Percentiles rank a stretch among this genome's conserved stretches.
phyloP scores from a whole-genome alignment of 805 yeast species.

The Saturnispora serradocipensis region DNA sequence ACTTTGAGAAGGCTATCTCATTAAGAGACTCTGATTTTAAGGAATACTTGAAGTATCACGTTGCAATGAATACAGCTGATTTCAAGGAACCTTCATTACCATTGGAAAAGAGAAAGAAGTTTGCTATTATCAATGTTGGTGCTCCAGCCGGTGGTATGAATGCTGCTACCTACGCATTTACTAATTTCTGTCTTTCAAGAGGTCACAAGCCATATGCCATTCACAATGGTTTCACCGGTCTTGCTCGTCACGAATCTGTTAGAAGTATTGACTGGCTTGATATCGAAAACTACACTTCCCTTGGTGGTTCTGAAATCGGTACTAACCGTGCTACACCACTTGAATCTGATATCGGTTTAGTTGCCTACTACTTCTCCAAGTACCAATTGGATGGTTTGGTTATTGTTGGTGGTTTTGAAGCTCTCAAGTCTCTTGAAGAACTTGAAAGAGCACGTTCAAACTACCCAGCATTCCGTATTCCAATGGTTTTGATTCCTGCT shows the following conservation, averaged over 20 bases:
- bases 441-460: conserved; percentile 48
- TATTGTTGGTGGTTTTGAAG: conserved; percentile 77
- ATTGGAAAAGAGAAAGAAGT: conserved; percentile 42
- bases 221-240: conserved; percentile 66
- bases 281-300: conserved; percentile 61
- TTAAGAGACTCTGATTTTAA: conserved; percentile 63
- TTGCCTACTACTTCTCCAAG: conserved; percentile 66
- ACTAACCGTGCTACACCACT: conserved; percentile 66
- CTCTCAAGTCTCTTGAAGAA: conserved; percentile 61
- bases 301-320: conserved; percentile 78
- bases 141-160: conserved; percentile 77
- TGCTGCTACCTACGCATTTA: conserved; percentile 67
- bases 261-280: conserved; percentile 56
- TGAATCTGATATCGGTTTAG: conserved; percentile 56
- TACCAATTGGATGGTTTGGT: conserved; percentile 61
- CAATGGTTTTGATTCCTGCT: conserved; percentile 71
- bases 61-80: conserved; percentile 59
- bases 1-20: conserved; percentile 61
- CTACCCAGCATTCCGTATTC: conserved; percentile 67
- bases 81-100: conserved; percentile 56
- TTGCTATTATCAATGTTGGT: conserved; percentile 69
- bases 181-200: conserved; percentile 62
- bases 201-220: conserved; percentile 69
- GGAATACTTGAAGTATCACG: conserved; percentile 53
- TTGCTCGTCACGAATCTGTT: conserved; percentile 54